Evolutionary conservation across 805 yeast species (phyloP), one percentile per base, ranked within the genome.

Genomic region (Saccharomyces mikatae): DNA sequence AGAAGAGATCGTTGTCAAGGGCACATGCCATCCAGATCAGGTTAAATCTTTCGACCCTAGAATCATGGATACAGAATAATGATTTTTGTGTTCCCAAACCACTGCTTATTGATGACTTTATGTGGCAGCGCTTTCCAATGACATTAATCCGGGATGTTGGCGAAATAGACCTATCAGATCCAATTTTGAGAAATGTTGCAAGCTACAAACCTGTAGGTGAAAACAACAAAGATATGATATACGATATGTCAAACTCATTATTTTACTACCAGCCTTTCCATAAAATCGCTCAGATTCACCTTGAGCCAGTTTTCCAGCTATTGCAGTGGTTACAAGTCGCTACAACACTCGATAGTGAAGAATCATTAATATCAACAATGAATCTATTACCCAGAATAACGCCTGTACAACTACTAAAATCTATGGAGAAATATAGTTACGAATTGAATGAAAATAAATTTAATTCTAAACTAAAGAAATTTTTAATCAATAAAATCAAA

Each of bases 311-410:
- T 0, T 80, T 86, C 52, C 91, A 92, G 68, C 70, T 92, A 29
- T 73, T 92, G 53, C 97, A 92, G 68, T 92, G 96, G 92, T 72
- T 91, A 51, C 98, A 91, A 68, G 86, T 92, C 47, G 81, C 89
- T 68, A 81, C 95, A 0, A 81, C 86, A 13, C 72, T 91, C 48
- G 78, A 78, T 17, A 83, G 81, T 55, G 86, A 83, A 54, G 90
- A 84, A 53, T 73, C 83, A 41, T 75, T 87, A 51, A 76, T 78
- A 6, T 74, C 77, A 11, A 80, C 87, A 6, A 65, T 81, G 31
- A 71, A 72, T 17, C 77, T 80, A 54, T 76, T 85, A 58, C 81
- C 79, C 21, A 67, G 72, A 13, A 73, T 94, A 55, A 85, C 86
- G 53, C 83, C 88, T 26, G 72, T 73, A 46, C 97, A 91, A 65